Conservation (phyloP, 345 rosid genomes). For the Eutrema yunnanense region DNA sequence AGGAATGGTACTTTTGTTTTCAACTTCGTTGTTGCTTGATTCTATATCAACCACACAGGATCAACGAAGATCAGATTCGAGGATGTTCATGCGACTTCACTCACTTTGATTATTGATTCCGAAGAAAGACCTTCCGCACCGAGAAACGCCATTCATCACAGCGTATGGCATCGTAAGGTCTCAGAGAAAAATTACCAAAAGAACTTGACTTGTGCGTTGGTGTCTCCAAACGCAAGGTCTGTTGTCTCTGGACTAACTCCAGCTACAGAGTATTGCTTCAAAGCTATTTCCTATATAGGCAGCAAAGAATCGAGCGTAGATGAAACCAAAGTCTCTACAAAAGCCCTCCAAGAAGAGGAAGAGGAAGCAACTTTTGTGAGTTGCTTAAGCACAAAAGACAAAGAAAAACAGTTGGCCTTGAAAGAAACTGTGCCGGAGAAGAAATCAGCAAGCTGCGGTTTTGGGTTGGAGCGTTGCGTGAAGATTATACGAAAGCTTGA, state of each 20-base stretch:
- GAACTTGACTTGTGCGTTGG: constrained; percentile 49
- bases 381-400: constrained; percentile 30
- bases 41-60: background rate
- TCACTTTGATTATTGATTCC: constrained; percentile 42
- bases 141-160: background rate
- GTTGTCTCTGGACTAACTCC: constrained; percentile 48
- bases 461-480: constrained; percentile 57
- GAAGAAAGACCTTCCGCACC: constrained; percentile 35
- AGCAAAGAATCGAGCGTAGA: constrained; percentile 31
- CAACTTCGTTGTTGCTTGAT: background rate
- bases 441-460: background rate
- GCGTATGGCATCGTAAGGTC: constrained; percentile 60
- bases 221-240: constrained; percentile 45
- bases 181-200: constrained; percentile 40
- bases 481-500: constrained; percentile 72
- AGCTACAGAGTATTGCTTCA: constrained; percentile 54
- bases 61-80: constrained; percentile 42
- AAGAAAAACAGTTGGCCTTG: constrained; percentile 33
- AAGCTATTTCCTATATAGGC: constrained; percentile 40
- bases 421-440: background rate
- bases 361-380: background rate
- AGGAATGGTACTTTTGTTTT: background rate
- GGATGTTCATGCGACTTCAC: constrained; percentile 46
- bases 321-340: constrained; percentile 43
- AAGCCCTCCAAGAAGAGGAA: background rate